phyloP scores from a whole-genome alignment of 2,329 filamentous ascomycete genomes.

The Fusarium pseudograminearum region DNA sequence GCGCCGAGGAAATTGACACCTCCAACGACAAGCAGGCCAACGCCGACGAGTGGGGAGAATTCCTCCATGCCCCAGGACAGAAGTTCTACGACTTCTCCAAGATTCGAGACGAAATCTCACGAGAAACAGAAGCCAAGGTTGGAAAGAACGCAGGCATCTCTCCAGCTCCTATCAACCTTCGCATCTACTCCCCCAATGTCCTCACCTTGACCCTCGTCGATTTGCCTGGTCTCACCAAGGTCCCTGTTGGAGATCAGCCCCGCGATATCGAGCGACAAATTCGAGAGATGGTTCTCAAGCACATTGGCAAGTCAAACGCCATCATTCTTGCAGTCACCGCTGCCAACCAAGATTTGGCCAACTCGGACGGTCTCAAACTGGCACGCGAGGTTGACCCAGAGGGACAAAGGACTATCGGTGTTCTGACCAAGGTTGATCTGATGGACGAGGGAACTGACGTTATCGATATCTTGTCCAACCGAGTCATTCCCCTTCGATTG shows the following conservation, averaged over 20 bases:
- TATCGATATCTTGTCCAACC: conserved; percentile 96
- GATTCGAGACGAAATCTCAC: conserved; percentile 96
- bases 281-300: conserved; percentile 97
- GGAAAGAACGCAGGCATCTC: conserved; percentile 97
- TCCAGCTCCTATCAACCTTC: conserved; percentile 94
- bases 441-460: conserved; percentile 99
- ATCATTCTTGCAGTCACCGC: conserved; percentile 97
- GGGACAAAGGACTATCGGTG: conserved; percentile 97
- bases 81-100: conserved; percentile 99
- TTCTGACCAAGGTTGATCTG: conserved; percentile 97
- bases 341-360: conserved; percentile 97
- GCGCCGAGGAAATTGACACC: conserved; percentile 71
- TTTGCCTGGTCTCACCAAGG: conserved; percentile 94
- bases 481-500: conserved; percentile 93
- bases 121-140: conserved; percentile 96
- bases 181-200: conserved; percentile 98
- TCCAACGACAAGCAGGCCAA: conserved; percentile 90
- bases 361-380: conserved; percentile 96
- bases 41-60: conserved; percentile 97
- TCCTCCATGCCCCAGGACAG: conserved; percentile 95
- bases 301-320: conserved; percentile 97
- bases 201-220: conserved; percentile 96
- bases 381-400: conserved; percentile 97
- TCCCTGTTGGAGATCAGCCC: conserved; percentile 95
- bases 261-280: conserved; percentile 98